Conservation (phyloP, 495 filamentous ascomycete species). For the Elasticomyces elasticus region DNA sequence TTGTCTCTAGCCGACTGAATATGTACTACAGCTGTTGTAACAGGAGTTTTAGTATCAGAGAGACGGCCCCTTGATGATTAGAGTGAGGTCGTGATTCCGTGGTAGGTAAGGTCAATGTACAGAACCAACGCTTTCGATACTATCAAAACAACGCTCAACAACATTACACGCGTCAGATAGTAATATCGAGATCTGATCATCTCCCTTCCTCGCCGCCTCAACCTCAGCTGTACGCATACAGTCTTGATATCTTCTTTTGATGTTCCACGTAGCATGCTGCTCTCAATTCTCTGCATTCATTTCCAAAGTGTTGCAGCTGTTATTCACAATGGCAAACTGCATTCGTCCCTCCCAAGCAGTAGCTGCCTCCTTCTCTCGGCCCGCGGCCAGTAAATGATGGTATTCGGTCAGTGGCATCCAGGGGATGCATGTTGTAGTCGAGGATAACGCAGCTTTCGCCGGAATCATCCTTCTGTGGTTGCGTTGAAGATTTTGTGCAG, state of each 20-base stretch:
- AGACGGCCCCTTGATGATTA: no score
- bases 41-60: no score
- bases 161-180: neutral
- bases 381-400: slow-evolving; percentile 2
- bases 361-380: neutral
- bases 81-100: no score
- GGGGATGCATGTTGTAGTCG: neutral
- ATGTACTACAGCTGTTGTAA: no score
- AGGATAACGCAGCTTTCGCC: slow-evolving; percentile 7
- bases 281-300: neutral
- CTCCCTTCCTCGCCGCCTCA: neutral
- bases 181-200: neutral
- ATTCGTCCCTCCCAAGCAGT: neutral
- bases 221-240: slow-evolving; percentile 1
- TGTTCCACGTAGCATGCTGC: neutral
- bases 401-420: slow-evolving; percentile 13
- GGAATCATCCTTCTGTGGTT: slow-evolving; percentile 2
- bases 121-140: neutral
- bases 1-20: no score
- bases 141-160: neutral
- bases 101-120: no score
- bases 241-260: neutral
- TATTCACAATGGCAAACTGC: neutral
- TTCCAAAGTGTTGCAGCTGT: neutral
- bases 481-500: slow-evolving; percentile 2